These are phyloP conservation scores for Asterionellopsis glacialis DNA, from an alignment of 108 stramenopile genomes.

Conservation along the genomic window DNA sequence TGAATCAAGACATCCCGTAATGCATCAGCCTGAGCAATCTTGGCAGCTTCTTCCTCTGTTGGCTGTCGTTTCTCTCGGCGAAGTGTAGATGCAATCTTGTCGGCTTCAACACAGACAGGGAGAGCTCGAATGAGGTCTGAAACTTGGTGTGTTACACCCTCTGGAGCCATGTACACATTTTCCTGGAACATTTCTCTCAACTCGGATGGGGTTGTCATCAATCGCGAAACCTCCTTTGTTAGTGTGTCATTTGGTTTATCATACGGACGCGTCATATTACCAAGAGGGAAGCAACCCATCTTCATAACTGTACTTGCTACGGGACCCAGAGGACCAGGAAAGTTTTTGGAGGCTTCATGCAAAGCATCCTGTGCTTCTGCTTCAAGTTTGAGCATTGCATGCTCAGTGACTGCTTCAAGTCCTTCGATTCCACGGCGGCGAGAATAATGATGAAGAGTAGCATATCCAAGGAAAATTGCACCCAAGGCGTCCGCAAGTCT, in stretches of 20 bases:
- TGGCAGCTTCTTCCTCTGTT: slow-evolving; percentile 83
- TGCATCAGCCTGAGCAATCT: slow-evolving; percentile 92
- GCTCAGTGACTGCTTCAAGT: slow-evolving; percentile 90
- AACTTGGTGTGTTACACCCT: slow-evolving; percentile 79
- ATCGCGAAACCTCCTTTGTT: slow-evolving; percentile 90
- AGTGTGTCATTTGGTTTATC: slow-evolving; percentile 78
- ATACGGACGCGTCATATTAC: slow-evolving; percentile 82
- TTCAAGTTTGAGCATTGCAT: slow-evolving; percentile 93
- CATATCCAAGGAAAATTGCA: slow-evolving; percentile 97
- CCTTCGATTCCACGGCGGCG: slow-evolving; percentile 88
- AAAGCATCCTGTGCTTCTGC: slow-evolving; percentile 91
- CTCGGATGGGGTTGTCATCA: slow-evolving; percentile 83
- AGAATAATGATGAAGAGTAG: slow-evolving; percentile 91
- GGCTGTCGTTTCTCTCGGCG: slow-evolving; percentile 91
- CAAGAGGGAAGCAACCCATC: slow-evolving; percentile 87
- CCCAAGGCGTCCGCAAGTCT: slow-evolving; percentile 93
- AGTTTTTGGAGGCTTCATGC: slow-evolving; percentile 90
- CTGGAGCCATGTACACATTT: slow-evolving; percentile 79
- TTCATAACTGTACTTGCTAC: slow-evolving; percentile 88
- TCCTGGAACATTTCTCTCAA: slow-evolving; percentile 80
- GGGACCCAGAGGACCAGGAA: slow-evolving; percentile 85
- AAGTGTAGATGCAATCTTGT: slow-evolving; percentile 79
- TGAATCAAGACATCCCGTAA: slow-evolving; percentile 94
- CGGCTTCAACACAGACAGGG: slow-evolving; percentile 90
- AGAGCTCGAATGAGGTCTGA: slow-evolving; percentile 85